Evolutionary conservation across 2,329 filamentous ascomycete genomes (phyloP).

Genomic region (Macrophomina tecta): DNA sequence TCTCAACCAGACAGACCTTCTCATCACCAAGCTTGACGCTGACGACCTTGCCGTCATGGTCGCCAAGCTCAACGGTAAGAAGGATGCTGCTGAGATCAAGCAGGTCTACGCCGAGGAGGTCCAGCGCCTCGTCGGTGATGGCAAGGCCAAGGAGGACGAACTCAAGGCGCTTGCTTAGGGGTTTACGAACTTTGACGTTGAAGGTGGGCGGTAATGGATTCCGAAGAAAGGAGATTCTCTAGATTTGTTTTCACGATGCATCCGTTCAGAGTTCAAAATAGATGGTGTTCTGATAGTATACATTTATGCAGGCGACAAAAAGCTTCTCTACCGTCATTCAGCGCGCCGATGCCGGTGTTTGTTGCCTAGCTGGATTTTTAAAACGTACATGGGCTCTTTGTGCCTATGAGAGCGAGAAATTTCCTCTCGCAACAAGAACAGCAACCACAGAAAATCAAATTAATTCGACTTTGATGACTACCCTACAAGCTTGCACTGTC

Average conservation of each 20-base stretch:
- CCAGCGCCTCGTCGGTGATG: conserved; percentile 76
- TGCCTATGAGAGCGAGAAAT: too few species aligned
- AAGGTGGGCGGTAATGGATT: neutral
- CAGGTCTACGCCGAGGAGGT: conserved; percentile 78
- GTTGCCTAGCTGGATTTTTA: neutral
- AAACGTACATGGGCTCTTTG: neutral
- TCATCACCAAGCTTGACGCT: conserved; percentile 86
- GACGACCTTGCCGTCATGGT: conserved; percentile 89
- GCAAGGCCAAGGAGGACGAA: conserved; percentile 86
- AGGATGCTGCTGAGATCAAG: conserved; percentile 85
- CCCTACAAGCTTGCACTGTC: too few species aligned
- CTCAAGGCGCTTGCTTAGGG: conserved; percentile 64
- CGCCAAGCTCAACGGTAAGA: conserved; percentile 76
- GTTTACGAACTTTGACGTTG: neutral
- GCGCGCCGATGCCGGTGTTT: neutral
- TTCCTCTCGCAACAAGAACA: too few species aligned
- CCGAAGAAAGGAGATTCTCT: neutral
- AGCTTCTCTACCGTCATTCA: neutral
- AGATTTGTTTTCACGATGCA: neutral
- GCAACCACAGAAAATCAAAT: too few species aligned
- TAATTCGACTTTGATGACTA: too few species aligned
- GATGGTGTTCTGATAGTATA: neutral
- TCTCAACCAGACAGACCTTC: conserved; percentile 81
- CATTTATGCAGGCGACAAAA: neutral
- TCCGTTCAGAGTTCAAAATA: conserved; percentile 17